Base-by-base conservation (phyloP, 352 stramenopile species). In the Pythium phragmitis region DNA sequence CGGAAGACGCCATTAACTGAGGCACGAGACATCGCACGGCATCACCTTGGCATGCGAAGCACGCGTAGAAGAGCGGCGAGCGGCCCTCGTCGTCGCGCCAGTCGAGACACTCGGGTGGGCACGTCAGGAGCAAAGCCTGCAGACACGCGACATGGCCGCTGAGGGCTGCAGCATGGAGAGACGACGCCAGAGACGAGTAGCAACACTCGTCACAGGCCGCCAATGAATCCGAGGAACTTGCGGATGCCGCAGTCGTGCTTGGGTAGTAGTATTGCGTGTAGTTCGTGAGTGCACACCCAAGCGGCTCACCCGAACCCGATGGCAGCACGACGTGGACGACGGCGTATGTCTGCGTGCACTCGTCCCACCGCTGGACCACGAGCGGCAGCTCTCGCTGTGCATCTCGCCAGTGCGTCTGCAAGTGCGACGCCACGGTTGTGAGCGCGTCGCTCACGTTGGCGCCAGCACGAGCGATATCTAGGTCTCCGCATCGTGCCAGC, bases 11-110 rank as follows among this genome's bases (percentile, higher is more conserved):
- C 36, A 36, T 46, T 34, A 53, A 59, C 34, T 33, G 58, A 7
- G 17, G 60, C 26, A 89, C n/a, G 2, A 92, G 50, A n/a, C 82
- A 84, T 23, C 48, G 54, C 2, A 85, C 72, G 16, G 63, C 75
- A 9, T 78, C 72, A 12, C 82, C 16, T 39, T 92, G 79, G 1
- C 75, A 67, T 0, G 81, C 72, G 52, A 87, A 91, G 42, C 80
- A 89, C 4, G 84, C 81, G 57, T 90, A 92, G 65, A 89, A 92
- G 6, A 92, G 50, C 7, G 84, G 80, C 0, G 81, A 87, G 0
- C 81, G 78, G 3, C 84, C 83, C 52, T 89, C 78, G 46, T 82
- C 75, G 65, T 88, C 79, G 47, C 75, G 63, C 76, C 75, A 85
- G 53, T 87, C 76, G 23, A 89, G 62, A 17, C 79, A 70, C 5